Evolutionary conservation across 345 rosid genomes (phyloP), one percentile per base, ranked within the genome.

Genomic region (Cochlearia excelsa): DNA sequence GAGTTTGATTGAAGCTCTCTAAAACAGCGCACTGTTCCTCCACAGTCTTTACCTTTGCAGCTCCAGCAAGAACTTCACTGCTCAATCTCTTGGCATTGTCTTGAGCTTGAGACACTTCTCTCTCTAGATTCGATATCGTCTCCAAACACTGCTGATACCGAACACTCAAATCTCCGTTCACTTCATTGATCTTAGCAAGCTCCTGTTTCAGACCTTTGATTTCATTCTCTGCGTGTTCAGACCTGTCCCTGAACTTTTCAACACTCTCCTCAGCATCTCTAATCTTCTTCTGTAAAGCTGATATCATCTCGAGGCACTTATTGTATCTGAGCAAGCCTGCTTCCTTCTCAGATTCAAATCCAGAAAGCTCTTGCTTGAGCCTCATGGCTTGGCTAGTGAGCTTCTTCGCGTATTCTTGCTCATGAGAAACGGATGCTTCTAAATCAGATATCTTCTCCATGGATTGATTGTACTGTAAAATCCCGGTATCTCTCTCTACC

Each of bases 331-430:
- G 63, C 61, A 82, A 66, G 9, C 78, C 83, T 50, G 80, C 78
- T 46, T 84, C 86, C 66, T 78, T 90, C 63, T 93, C 97, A 68
- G 79, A 74, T 48, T 84, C 75, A 46, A 93, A 59, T 59, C 75
- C 75, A 56, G 78, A 82, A 64, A 85, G 66, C 59, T 87, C 97
- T 29, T 74, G 52, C 75, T 72, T 84, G 62, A 89, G 88, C 62
- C 77, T 74, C 71, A 79, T 94, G 3, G 69, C 59, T 55, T 70
- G 73, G 31, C 81, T 74, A 34, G 69, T 58, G 51, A 82, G 78
- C 27, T 74, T 77, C 64, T 77, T 80, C 0, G 75, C 75, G 31
- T 82, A 71, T 66, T 78, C 76, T 67, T 80, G 56, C 63, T 77
- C 77, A 72, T 53, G 69, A 68, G 73, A 67, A 38, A 81, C 59